Conservation (phyloP, 2,329 filamentous ascomycete species). For the Pseudogymnoascus sp. region DNA sequence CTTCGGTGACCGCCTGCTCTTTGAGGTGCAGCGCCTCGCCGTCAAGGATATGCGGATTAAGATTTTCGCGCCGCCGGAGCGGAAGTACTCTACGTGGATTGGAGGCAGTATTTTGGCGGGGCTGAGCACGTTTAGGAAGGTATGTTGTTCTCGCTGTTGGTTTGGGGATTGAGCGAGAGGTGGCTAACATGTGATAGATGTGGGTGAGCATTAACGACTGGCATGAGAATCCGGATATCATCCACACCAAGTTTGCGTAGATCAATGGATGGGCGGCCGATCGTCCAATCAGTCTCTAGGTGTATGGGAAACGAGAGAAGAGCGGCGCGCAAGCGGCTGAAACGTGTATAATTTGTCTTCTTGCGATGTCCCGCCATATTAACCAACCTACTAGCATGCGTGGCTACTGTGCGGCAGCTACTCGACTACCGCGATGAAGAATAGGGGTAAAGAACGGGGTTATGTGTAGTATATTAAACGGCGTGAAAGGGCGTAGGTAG, state of each 20-base stretch:
- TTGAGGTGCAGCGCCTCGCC: constrained; percentile 85
- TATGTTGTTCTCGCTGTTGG: constrained; percentile 33
- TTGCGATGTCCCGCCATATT: not conserved
- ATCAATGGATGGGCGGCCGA: not conserved
- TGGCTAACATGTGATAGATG: constrained; percentile 55
- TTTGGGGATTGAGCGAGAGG: constrained; percentile 12
- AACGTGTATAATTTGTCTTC: not conserved
- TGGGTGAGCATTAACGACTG: constrained; percentile 99
- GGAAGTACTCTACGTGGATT: constrained; percentile 99
- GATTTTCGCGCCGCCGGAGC: constrained; percentile 94
- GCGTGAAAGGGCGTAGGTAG: not conserved
- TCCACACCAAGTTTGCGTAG: constrained; percentile 92
- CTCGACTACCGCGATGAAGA: not conserved
- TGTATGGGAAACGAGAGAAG: not conserved
- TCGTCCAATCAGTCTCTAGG: not conserved
- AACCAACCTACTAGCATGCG: not conserved
- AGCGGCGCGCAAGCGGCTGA: not conserved
- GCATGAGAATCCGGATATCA: constrained; percentile 99
- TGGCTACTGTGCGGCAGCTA: not conserved
- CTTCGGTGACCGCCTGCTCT: constrained; percentile 84
- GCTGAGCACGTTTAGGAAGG: constrained; percentile 96
- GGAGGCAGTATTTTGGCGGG: constrained; percentile 95
- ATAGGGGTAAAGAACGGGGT: not conserved
- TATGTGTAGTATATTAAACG: constrained; percentile 5
- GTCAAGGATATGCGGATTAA: constrained; percentile 99